phyloP scores from a whole-genome alignment of 495 filamentous ascomycete species.

The Usnea hakonensis region DNA sequence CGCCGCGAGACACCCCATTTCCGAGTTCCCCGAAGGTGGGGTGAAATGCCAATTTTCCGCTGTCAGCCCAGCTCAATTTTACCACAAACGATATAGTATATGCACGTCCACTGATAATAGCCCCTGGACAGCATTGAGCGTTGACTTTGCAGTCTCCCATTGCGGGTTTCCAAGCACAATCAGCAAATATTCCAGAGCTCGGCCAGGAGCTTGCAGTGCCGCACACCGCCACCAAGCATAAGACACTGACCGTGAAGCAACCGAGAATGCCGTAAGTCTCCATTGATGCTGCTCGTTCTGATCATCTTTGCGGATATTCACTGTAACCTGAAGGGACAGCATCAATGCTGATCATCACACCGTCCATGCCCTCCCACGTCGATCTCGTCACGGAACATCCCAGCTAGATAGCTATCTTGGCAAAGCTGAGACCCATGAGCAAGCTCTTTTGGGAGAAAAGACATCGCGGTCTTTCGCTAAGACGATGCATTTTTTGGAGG shows the following conservation, averaged over 20 bases:
- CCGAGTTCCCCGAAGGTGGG: neutral
- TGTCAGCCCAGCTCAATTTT: neutral
- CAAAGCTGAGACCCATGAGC: neutral
- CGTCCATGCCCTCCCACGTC: neutral
- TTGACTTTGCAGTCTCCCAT: neutral
- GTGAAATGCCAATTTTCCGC: neutral
- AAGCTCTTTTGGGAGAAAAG: neutral
- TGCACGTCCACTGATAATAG: neutral
- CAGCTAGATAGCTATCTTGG: neutral
- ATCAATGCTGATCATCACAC: neutral
- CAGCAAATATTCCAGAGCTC: neutral
- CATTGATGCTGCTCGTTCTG: neutral
- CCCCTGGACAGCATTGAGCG: neutral
- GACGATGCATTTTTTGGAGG: neutral
- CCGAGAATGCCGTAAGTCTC: neutral
- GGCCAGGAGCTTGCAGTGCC: neutral
- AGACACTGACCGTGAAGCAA: neutral
- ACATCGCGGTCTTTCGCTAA: neutral
- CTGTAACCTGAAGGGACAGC: neutral
- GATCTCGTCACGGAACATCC: neutral
- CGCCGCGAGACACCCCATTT: neutral
- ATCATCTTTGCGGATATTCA: neutral
- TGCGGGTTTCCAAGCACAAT: neutral
- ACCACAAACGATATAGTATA: neutral
- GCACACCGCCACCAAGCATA: neutral